Conservation (phyloP, 129 eudicot genomes). For the Flaveria bidentis region DNA sequence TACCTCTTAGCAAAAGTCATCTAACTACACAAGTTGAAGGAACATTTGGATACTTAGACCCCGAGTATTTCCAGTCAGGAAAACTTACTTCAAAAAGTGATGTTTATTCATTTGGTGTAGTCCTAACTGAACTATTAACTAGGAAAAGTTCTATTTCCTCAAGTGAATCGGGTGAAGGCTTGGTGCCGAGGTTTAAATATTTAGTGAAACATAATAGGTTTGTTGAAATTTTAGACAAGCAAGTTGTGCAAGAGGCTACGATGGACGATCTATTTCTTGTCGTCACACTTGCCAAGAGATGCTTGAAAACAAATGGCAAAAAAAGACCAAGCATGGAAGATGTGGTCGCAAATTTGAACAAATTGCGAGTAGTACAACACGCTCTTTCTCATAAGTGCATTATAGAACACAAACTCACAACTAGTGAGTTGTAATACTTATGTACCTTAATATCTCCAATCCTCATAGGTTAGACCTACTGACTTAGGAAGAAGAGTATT, state of each 20-base stretch:
- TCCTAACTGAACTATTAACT: slow-evolving; percentile 38
- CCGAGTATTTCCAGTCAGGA: slow-evolving; percentile 33
- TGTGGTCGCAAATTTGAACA: slow-evolving; percentile 21
- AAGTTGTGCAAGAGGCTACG: slow-evolving; percentile 25
- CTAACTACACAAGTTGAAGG: slow-evolving; percentile 44
- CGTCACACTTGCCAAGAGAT: slow-evolving; percentile 31
- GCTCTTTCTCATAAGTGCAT: neutral
- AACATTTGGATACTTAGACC: slow-evolving; percentile 49
- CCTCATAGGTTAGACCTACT: neutral
- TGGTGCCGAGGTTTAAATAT: slow-evolving; percentile 24
- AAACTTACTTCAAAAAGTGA: slow-evolving; percentile 50
- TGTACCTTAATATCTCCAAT: neutral
- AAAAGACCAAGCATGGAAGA: slow-evolving; percentile 33
- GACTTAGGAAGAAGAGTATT: too few species aligned
- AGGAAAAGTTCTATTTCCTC: slow-evolving; percentile 20
- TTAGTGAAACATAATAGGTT: slow-evolving; percentile 18
- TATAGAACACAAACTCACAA: neutral
- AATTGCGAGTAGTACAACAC: neutral
- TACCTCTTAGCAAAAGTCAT: slow-evolving; percentile 37
- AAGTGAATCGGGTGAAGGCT: slow-evolving; percentile 13
- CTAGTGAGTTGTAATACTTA: neutral
- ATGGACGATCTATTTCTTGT: slow-evolving; percentile 26
- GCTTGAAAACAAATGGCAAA: slow-evolving; percentile 26
- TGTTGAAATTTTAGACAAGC: slow-evolving; percentile 25
- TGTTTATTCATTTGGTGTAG: slow-evolving; percentile 46